These are phyloP conservation scores for Knoxia roxburghii DNA, from an alignment of 257 asterid genomes.

Conservation along the genomic window DNA sequence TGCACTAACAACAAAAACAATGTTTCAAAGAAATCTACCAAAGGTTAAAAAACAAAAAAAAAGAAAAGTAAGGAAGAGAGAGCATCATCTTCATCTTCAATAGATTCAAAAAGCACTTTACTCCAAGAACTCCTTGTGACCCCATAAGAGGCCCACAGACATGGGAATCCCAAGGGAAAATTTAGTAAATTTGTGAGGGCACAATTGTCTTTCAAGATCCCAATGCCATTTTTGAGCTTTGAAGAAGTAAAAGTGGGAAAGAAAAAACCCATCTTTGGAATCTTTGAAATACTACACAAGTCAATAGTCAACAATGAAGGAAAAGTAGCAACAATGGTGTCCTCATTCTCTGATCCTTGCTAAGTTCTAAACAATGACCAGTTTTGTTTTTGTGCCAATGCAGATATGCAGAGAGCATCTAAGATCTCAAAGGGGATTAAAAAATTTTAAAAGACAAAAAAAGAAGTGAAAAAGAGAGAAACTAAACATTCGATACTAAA, in stretches of 20 bases:
- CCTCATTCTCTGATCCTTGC: neutral
- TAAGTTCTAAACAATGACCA: neutral
- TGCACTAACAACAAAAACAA: slow-evolving; percentile 10
- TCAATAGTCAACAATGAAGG: slow-evolving; percentile 14
- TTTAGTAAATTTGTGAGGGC: slow-evolving; percentile 15
- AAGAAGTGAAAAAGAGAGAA: slow-evolving; percentile 1
- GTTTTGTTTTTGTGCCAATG: too few species aligned
- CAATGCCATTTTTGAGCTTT: slow-evolving; percentile 1
- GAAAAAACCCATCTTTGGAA: slow-evolving; percentile 6
- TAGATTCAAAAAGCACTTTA: slow-evolving; percentile 2
- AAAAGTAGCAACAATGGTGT: slow-evolving; percentile 5
- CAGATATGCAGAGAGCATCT: slow-evolving; percentile 11
- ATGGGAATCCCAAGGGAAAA: slow-evolving; percentile 18
- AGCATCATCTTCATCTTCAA: neutral
- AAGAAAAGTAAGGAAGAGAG: neutral
- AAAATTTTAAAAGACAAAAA: neutral
- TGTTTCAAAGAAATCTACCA: slow-evolving; percentile 15
- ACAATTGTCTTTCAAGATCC: slow-evolving; percentile 16
- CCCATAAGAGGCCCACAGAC: slow-evolving; percentile 17
- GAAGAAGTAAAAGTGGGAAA: slow-evolving; percentile 10
- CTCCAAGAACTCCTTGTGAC: slow-evolving; percentile 7
- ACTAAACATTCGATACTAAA: slow-evolving; percentile 8
- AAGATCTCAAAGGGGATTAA: neutral
- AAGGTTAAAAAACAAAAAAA: slow-evolving; percentile 5
- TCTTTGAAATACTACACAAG: slow-evolving; percentile 11